These are phyloP conservation scores for Roridomyces roridus DNA, from an alignment of 768 basidiomycete genomes.

Conservation along the genomic window DNA sequence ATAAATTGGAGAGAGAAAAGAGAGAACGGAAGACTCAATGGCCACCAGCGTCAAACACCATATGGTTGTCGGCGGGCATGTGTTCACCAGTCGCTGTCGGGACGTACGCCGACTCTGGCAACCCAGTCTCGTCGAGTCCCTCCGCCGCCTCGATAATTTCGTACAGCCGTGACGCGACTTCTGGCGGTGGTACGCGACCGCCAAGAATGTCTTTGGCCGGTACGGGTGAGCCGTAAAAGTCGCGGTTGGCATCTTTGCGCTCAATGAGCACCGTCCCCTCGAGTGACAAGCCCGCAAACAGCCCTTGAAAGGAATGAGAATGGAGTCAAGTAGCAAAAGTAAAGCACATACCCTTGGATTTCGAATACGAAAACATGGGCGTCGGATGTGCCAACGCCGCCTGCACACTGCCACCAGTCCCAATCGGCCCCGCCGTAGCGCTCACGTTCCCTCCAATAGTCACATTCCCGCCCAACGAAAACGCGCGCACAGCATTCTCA, in stretches of 20 bases:
- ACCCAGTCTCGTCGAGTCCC: slow-evolving; percentile 84
- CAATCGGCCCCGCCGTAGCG: slow-evolving; percentile 90
- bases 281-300: slow-evolving; percentile 93
- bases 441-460: slow-evolving; percentile 92
- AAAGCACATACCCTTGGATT: slow-evolving; percentile 79
- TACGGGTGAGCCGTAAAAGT: slow-evolving; percentile 93
- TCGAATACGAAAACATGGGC: slow-evolving; percentile 97
- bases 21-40: slow-evolving; percentile 30
- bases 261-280: slow-evolving; percentile 96
- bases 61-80: slow-evolving; percentile 56
- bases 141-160: slow-evolving; percentile 97
- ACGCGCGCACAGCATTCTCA: slow-evolving; percentile 94
- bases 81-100: slow-evolving; percentile 71
- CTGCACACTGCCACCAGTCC: slow-evolving; percentile 91
- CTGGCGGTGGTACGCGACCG: slow-evolving; percentile 95
- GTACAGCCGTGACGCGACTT: slow-evolving; percentile 90
- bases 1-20: neutral
- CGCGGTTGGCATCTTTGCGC: slow-evolving; percentile 93
- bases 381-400: slow-evolving; percentile 90
- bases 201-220: slow-evolving; percentile 91
- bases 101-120: slow-evolving; percentile 83
- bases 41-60: slow-evolving; percentile 81
- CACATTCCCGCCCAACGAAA: slow-evolving; percentile 94
- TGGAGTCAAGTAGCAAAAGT: too few species aligned
- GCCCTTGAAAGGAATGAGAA: slow-evolving; percentile 62